Conservation (phyloP, 352 stramenopile genomes). For the Pythium grandisporangium region DNA sequence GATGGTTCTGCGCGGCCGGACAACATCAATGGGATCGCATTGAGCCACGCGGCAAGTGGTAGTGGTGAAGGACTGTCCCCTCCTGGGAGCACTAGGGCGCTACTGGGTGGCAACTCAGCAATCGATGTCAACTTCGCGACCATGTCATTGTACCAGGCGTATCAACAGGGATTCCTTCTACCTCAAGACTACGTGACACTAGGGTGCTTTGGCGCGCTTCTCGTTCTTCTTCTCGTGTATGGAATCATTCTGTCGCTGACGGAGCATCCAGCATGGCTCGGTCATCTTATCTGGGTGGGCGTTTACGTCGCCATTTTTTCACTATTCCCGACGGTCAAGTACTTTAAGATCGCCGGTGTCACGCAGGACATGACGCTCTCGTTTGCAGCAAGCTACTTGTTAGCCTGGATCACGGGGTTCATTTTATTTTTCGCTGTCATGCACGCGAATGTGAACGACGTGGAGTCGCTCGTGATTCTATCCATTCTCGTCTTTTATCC, state of each 20-base stretch:
- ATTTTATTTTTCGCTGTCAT: slow-evolving; percentile 65
- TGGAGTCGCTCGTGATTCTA: slow-evolving; percentile 69
- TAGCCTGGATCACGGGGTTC: slow-evolving; percentile 63
- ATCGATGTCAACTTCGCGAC: slow-evolving; percentile 41
- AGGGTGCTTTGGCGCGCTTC: slow-evolving; percentile 36
- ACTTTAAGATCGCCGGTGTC: slow-evolving; percentile 54
- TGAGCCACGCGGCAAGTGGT: too few species aligned
- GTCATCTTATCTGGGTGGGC: slow-evolving; percentile 61
- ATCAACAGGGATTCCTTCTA: slow-evolving; percentile 54
- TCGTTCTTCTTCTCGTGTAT: slow-evolving; percentile 58
- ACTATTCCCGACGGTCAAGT: slow-evolving; percentile 64
- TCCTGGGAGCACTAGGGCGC: not conserved
- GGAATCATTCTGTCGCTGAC: slow-evolving; percentile 54
- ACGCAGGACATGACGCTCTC: slow-evolving; percentile 49
- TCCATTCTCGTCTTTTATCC: slow-evolving; percentile 76
- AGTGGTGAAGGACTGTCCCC: not conserved
- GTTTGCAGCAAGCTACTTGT: slow-evolving; percentile 34
- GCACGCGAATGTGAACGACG: slow-evolving; percentile 41
- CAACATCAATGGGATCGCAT: too few species aligned
- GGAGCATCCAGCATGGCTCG: slow-evolving; percentile 54
- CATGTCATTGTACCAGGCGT: slow-evolving; percentile 72
- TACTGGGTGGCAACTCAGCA: not conserved
- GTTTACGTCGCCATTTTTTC: slow-evolving; percentile 63
- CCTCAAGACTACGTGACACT: slow-evolving; percentile 72
- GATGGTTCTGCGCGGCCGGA: slow-evolving; percentile 15